phyloP scores from a whole-genome alignment of 768 basidiomycete genomes.

The Mycena venus region DNA sequence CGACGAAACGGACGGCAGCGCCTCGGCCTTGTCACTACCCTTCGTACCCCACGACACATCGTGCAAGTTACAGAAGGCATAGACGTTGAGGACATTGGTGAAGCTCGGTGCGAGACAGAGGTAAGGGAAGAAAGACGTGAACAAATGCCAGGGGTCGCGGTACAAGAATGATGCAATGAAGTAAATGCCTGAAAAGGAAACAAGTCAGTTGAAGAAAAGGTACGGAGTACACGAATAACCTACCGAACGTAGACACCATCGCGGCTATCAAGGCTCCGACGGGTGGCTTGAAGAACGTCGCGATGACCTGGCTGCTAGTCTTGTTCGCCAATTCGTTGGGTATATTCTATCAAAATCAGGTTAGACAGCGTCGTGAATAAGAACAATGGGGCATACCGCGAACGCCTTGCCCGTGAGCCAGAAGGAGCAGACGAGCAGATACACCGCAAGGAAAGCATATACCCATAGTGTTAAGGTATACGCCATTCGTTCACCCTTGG shows the following conservation, averaged over 20 bases:
- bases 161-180: slow-evolving; percentile 79
- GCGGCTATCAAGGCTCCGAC: slow-evolving; percentile 89
- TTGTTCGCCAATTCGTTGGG: slow-evolving; percentile 65
- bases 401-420: slow-evolving; percentile 88
- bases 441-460: slow-evolving; percentile 85
- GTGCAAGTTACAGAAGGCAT: slow-evolving; percentile 97
- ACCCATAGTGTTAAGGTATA: slow-evolving; percentile 84
- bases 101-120: slow-evolving; percentile 92
- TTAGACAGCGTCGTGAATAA: not conserved
- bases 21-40: slow-evolving; percentile 93
- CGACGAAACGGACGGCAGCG: slow-evolving; percentile 76
- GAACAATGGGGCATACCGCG: slow-evolving; percentile 62
- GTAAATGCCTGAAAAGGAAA: slow-evolving; percentile 66
- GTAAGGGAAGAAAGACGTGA: slow-evolving; percentile 94
- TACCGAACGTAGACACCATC: slow-evolving; percentile 89
- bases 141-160: slow-evolving; percentile 99
- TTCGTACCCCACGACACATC: slow-evolving; percentile 97
- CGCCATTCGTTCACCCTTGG: slow-evolving; percentile 76
- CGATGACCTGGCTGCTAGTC: slow-evolving; percentile 62
- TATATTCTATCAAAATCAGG: slow-evolving; percentile 57
- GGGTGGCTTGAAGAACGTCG: slow-evolving; percentile 78
- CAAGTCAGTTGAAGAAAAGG: not conserved
- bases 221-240: not conserved
- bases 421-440: slow-evolving; percentile 90
- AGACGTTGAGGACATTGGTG: slow-evolving; percentile 95